These are phyloP conservation scores for Kingdonia uniflora DNA, from an alignment of 164 flowering plant genomes.

Conservation along the genomic window DNA sequence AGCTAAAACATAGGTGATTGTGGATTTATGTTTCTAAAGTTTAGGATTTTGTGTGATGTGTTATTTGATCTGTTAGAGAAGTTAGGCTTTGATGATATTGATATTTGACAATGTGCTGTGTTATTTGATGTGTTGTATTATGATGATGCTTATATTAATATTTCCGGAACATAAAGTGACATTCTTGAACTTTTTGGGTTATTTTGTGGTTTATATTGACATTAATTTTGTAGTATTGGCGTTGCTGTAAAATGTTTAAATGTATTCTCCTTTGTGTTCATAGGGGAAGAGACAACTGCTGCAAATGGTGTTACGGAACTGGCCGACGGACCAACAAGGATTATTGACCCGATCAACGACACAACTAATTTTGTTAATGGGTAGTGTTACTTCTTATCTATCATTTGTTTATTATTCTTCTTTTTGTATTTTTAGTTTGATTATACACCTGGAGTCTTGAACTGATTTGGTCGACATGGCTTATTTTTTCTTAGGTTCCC, in stretches of 20 bases:
- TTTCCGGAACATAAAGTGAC: constrained; percentile 80
- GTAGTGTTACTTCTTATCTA: constrained; percentile 23
- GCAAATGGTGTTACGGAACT: constrained; percentile 62
- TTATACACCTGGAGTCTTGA: background rate
- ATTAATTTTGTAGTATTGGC: background rate
- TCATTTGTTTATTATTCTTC: background rate
- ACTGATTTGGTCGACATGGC: background rate
- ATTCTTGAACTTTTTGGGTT: background rate
- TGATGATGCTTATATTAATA: no score
- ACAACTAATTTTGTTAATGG: constrained; percentile 98
- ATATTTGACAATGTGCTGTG: no score
- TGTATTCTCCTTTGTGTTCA: constrained; percentile 38
- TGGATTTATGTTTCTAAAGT: no score
- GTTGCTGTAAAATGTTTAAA: constrained; percentile 5
- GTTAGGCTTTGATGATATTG: no score
- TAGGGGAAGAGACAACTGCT: constrained; percentile 97
- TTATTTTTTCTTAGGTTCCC: constrained; percentile 57
- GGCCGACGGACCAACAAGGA: constrained; percentile 93
- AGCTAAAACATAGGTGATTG: no score
- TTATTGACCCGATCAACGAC: constrained; percentile 96
- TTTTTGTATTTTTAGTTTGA: background rate
- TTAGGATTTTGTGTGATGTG: no score
- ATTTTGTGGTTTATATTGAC: no score
- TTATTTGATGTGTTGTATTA: no score
- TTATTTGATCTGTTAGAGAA: no score